Evolutionary conservation across 805 yeast species (phyloP).

Genomic region (Yarrowia sp.): DNA sequence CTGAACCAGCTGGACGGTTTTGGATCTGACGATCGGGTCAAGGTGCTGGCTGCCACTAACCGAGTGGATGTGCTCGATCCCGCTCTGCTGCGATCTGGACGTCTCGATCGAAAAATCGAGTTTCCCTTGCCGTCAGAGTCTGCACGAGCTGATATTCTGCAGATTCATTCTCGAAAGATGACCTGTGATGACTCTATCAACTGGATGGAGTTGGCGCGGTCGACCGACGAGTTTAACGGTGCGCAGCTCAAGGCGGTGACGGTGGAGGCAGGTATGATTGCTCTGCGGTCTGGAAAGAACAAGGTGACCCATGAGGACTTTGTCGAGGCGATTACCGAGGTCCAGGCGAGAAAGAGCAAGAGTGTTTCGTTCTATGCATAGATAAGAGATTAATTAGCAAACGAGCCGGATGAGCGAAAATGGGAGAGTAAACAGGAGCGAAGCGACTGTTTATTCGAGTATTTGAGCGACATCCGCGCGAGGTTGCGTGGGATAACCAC

Average conservation of each 20-base stretch:
- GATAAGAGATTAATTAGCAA: background rate
- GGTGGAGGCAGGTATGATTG: constrained; percentile 99
- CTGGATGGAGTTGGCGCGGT: constrained; percentile 97
- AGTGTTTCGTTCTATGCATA: constrained; percentile 94
- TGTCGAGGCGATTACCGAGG: constrained; percentile 97
- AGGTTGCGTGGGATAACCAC: too few species aligned
- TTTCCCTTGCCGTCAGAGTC: constrained; percentile 98
- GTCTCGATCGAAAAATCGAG: constrained; percentile 96
- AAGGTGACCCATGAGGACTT: constrained; percentile 95
- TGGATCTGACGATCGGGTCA: constrained; percentile 94
- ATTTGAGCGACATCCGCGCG: too few species aligned
- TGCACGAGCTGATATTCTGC: constrained; percentile 93
- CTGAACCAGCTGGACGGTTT: constrained; percentile 97
- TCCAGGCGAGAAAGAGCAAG: constrained; percentile 94
- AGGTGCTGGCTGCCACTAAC: constrained; percentile 96
- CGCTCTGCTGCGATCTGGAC: constrained; percentile 95
- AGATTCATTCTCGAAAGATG: constrained; percentile 96
- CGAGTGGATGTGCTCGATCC: constrained; percentile 98
- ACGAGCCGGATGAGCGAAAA: too few species aligned
- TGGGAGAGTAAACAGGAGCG: too few species aligned
- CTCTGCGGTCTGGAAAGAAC: constrained; percentile 89
- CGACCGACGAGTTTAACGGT: constrained; percentile 98
- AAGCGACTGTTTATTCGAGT: too few species aligned
- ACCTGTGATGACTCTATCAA: constrained; percentile 78
- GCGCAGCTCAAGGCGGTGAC: constrained; percentile 98